Evolutionary conservation across 345 rosid species (phyloP).

Genomic region (Syzygium grande): DNA sequence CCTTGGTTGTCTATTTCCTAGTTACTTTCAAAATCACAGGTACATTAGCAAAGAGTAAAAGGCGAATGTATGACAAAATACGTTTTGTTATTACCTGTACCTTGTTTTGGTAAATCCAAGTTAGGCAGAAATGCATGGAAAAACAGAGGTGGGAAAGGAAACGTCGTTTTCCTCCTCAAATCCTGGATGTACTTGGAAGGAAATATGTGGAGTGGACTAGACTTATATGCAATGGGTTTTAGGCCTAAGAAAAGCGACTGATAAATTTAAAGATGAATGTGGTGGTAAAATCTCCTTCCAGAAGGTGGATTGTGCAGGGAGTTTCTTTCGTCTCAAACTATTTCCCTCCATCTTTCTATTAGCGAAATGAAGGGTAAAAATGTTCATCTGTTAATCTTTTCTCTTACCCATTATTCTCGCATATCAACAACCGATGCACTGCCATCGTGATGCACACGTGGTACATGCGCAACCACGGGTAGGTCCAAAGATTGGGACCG

Average conservation of each 20-base stretch:
- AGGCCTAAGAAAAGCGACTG: background rate
- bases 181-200: background rate
- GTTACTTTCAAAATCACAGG: background rate
- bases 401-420: background rate
- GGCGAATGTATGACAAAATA: background rate
- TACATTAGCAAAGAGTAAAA: background rate
- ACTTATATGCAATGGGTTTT: background rate
- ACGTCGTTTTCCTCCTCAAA: background rate
- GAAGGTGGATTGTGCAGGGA: background rate
- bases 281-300: background rate
- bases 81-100: background rate
- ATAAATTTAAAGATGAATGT: background rate
- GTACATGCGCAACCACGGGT: background rate
- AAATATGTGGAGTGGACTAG: background rate
- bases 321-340: background rate
- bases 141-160: background rate
- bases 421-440: background rate
- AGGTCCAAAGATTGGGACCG: background rate
- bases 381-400: background rate
- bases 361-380: no score
- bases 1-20: background rate
- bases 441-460: background rate
- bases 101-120: background rate
- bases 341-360: background rate
- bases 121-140: background rate